Evolutionary conservation across 139 green algal genomes (phyloP).

Genomic region (Coccomyxa sp.): DNA sequence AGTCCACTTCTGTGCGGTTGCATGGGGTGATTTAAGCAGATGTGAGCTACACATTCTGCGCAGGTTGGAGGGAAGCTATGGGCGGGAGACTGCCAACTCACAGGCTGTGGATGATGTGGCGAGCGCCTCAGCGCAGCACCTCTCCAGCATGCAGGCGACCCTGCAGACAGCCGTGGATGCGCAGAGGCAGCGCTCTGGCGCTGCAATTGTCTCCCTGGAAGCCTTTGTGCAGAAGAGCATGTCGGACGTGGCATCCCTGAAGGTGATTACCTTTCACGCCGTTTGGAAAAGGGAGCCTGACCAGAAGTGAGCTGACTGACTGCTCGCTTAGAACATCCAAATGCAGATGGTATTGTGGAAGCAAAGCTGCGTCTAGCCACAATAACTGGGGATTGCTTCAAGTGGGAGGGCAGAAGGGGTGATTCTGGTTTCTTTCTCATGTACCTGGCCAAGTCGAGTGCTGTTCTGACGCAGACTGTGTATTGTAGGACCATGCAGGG

Average conservation of each 20-base stretch:
- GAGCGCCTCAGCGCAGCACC: not conserved
- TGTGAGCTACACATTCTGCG: too few relatives aligned
- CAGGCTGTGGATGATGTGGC: conserved; percentile 26
- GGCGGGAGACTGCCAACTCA: conserved; percentile 33
- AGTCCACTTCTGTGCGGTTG: not conserved
- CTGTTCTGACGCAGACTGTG: too few relatives aligned
- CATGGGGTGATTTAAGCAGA: too few relatives aligned
- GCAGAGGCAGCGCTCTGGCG: conserved; percentile 25
- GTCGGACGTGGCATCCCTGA: conserved; percentile 9
- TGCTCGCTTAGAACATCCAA: not conserved
- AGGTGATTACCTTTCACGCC: not conserved
- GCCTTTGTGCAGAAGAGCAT: conserved; percentile 6
- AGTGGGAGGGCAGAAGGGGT: too few relatives aligned
- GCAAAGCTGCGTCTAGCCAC: not conserved
- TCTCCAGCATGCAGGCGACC: conserved; percentile 25
- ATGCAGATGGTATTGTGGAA: not conserved
- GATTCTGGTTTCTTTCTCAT: too few relatives aligned
- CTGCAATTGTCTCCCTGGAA: conserved; percentile 5
- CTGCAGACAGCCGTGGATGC: conserved; percentile 14
- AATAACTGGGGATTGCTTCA: not conserved
- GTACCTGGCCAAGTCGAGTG: too few relatives aligned
- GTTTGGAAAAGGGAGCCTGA: not conserved
- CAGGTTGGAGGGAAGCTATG: conserved; percentile 30
- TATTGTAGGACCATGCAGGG: too few relatives aligned
- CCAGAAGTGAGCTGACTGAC: not conserved